phyloP scores from a whole-genome alignment of 345 rosid genomes.

The Brassica incana region DNA sequence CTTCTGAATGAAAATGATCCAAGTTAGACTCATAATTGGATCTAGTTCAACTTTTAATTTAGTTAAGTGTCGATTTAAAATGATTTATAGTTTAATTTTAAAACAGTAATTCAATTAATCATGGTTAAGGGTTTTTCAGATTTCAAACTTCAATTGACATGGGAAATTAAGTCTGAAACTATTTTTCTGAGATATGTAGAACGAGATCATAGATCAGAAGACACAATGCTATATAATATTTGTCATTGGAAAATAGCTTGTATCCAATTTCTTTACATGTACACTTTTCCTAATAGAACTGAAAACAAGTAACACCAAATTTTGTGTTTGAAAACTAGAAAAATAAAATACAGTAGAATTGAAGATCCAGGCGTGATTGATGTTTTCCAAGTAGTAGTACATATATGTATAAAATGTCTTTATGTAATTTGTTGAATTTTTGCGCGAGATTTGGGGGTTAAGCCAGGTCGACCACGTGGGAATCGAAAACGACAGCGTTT shows the following conservation, averaged over 20 bases:
- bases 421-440: constrained; percentile 19
- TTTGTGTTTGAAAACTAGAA: background rate
- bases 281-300: background rate
- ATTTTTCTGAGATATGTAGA: no score
- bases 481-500: constrained; percentile 27
- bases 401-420: background rate
- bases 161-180: no score
- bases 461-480: constrained; percentile 41
- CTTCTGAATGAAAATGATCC: no score
- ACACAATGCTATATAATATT: no score
- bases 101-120: background rate
- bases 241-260: no score
- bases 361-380: background rate
- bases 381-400: background rate
- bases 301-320: background rate
- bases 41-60: no score
- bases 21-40: no score
- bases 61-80: no score
- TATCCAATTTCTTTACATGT: background rate
- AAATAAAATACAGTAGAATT: background rate
- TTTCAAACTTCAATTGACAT: no score
- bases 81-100: no score
- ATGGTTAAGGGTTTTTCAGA: background rate
- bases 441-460: constrained; percentile 31
- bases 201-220: no score